These are phyloP conservation scores for Ceratobasidium sp. DNA, from an alignment of 1,284 basidiomycete genomes.

Conservation along the genomic window DNA sequence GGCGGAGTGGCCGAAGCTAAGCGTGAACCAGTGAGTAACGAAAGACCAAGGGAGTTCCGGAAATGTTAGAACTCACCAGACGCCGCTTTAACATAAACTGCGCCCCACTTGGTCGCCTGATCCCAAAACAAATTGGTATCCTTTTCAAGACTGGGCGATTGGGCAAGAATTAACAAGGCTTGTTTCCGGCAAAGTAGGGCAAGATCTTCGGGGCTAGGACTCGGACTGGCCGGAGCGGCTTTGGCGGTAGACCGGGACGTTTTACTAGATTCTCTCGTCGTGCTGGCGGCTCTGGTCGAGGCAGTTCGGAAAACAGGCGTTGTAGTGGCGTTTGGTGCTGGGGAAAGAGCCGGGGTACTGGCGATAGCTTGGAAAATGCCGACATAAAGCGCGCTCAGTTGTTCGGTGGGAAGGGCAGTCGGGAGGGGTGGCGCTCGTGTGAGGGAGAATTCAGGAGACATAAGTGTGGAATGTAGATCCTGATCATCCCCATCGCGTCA, in stretches of 20 bases:
- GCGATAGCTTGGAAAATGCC: conserved; percentile 26
- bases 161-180: conserved; percentile 32
- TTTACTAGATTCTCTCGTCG: conserved; percentile 10
- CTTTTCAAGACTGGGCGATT: conserved; percentile 21
- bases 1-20: not conserved
- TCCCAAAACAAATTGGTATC: conserved; percentile 38
- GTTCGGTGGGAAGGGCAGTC: not conserved
- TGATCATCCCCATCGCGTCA: not conserved
- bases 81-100: conserved; percentile 28
- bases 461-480: conserved; percentile 18
- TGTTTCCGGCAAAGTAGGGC: conserved; percentile 24
- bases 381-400: conserved; percentile 23
- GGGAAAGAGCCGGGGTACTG: conserved; percentile 8
- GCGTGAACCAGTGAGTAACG: not conserved
- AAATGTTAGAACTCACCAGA: too few relatives aligned
- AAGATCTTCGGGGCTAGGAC: not conserved
- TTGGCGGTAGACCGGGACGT: conserved; percentile 16
- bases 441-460: conserved; percentile 9
- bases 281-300: conserved; percentile 26
- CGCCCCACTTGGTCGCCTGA: conserved; percentile 38
- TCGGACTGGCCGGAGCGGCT: not conserved
- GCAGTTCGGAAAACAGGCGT: conserved; percentile 1
- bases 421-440: conserved; percentile 19
- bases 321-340: not conserved
- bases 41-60: too few relatives aligned